Evolutionary conservation across 2,329 filamentous ascomycete genomes (phyloP), one percentile per base, ranked within the genome.

Genomic region (Claviceps quebecensis): DNA sequence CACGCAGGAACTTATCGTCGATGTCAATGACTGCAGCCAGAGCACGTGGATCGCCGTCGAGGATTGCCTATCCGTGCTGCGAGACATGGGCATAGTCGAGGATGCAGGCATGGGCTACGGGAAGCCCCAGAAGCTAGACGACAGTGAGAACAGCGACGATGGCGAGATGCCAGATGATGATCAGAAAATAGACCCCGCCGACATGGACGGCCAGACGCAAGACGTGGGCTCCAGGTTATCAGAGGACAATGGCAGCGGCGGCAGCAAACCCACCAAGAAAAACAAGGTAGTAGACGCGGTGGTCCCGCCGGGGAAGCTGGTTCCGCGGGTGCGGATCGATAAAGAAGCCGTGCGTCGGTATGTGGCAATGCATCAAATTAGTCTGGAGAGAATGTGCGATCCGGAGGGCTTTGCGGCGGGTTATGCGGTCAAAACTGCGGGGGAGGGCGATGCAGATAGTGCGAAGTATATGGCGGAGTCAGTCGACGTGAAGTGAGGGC

Each of bases 1-100:
- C 9, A 60, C 48, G 36, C 58, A 49, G 51, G 61, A 80, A 60
- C 61, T 71, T 4, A 67, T 89, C 50, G 69, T 81, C 0, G 83
- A 83, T 11, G 72, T 95, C 11, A 76, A 81, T 47, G 78, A 86
- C 52, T 83, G 91, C 60, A 87, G 86, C 50, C 72, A 78, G 47
- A 81, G 78, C 40, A 95, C 89, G 0, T 95, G 87, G 72, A 95
- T 97, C 65, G 73, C 84, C 52, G 76, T 78, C 0, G 91, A 96
- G 44, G 91, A 97, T 67, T 87, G 91, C 53, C 76, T 95, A 44
- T 73, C 73, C 1, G 82, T 88, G 23, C 70, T 96, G 50, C 80
- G 85, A 54, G 83, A 87, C 53, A 95, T 96, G 87, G 82, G 77
- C 8, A 70, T 93, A 38, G 72, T 84, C 47, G 66, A 81, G 66